phyloP scores from a whole-genome alignment of 495 filamentous ascomycete species.

The Platismatia glauca region DNA sequence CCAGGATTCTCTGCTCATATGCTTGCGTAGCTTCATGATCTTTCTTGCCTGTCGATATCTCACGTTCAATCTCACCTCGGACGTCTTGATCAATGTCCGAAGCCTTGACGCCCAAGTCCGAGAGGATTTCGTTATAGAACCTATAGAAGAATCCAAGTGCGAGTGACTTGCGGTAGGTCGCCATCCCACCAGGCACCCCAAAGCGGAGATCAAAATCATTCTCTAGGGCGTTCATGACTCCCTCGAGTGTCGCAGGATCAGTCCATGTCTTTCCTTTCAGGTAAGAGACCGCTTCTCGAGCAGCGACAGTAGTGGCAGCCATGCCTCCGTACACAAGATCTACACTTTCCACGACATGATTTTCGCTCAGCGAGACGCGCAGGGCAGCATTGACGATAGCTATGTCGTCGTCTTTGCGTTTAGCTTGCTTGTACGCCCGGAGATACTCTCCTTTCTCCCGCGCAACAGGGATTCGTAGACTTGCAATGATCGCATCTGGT shows the following conservation, averaged over 20 bases:
- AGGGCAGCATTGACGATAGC: slow-evolving; percentile 86
- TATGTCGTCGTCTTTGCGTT: slow-evolving; percentile 94
- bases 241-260: slow-evolving; percentile 73
- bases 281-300: slow-evolving; percentile 62
- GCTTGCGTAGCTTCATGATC: slow-evolving; percentile 49
- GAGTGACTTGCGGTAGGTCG: slow-evolving; percentile 83
- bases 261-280: slow-evolving; percentile 72
- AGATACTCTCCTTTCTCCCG: slow-evolving; percentile 59
- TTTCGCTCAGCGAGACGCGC: slow-evolving; percentile 56
- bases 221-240: slow-evolving; percentile 75
- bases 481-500: slow-evolving; percentile 72
- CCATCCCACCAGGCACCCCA: slow-evolving; percentile 90
- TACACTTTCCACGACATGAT: slow-evolving; percentile 55
- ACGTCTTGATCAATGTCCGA: slow-evolving; percentile 42
- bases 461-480: slow-evolving; percentile 73
- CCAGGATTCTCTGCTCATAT: slow-evolving; percentile 69
- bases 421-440: slow-evolving; percentile 85
- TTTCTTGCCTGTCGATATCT: slow-evolving; percentile 49
- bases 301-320: slow-evolving; percentile 77
- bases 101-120: slow-evolving; percentile 37
- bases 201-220: slow-evolving; percentile 80
- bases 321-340: slow-evolving; percentile 86
- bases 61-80: slow-evolving; percentile 51
- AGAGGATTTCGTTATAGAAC: slow-evolving; percentile 39
- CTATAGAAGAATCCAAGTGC: slow-evolving; percentile 49